phyloP scores from a whole-genome alignment of 1,284 basidiomycete genomes.

The Gymnopus androsaceus region DNA sequence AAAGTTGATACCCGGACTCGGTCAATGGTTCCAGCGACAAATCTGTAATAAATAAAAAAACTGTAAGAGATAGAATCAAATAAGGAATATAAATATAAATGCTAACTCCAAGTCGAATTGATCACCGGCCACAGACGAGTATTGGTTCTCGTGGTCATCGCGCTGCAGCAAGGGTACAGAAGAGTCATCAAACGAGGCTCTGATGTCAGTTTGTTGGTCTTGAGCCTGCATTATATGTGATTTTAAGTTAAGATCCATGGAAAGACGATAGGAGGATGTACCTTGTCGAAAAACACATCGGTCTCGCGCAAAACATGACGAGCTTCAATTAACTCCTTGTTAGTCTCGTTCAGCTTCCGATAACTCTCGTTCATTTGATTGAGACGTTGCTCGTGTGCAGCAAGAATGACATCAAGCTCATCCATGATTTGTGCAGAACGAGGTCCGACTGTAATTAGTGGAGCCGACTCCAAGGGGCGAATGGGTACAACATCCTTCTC shows the following conservation, averaged over 20 bases:
- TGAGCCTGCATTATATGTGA: constrained; percentile 76
- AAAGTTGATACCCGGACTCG: constrained; percentile 91
- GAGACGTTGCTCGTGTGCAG: constrained; percentile 87
- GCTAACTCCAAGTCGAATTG: constrained; percentile 87
- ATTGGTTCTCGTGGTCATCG: constrained; percentile 81
- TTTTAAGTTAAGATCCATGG: constrained; percentile 4
- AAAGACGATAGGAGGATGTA: constrained; percentile 31
- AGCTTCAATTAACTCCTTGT: constrained; percentile 90
- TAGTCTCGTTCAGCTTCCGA: constrained; percentile 85
- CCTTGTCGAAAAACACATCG: constrained; percentile 93
- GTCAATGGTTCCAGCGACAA: constrained; percentile 96
- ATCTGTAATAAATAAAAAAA: too few species aligned
- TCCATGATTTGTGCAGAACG: constrained; percentile 93
- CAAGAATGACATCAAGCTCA: constrained; percentile 86
- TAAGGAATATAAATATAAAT: neutral
- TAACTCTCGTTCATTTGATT: constrained; percentile 94
- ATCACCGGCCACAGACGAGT: constrained; percentile 43
- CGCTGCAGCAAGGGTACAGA: constrained; percentile 91
- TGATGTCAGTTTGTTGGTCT: constrained; percentile 75
- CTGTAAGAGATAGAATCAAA: constrained; percentile 12
- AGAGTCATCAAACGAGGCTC: constrained; percentile 91
- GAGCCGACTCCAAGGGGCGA: constrained; percentile 80
- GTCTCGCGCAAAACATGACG: constrained; percentile 93
- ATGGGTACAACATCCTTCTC: constrained; percentile 83
- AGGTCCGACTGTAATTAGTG: constrained; percentile 84